Evolutionary conservation across 768 basidiomycete genomes (phyloP), one percentile per base, ranked within the genome.

Genomic region (Leucocoprinus birnbaumii): DNA sequence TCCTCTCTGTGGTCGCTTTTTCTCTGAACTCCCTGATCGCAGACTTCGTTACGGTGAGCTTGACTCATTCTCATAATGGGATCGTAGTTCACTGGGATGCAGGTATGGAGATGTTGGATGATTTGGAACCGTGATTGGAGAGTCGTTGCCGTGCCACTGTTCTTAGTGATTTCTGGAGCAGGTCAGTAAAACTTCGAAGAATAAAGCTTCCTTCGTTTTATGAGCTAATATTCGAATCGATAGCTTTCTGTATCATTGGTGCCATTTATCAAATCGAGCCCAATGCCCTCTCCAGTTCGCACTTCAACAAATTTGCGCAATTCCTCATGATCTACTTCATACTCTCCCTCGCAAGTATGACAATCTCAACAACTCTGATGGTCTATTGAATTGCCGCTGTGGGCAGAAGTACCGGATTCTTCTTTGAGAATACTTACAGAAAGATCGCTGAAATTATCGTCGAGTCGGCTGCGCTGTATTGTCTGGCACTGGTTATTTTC

Each of bases 91-190:
- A 37, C 37, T 11, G 16, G 19, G 35, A 11, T 11, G 25, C n/a
- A 53, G 52, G 24, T 53, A 9, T 53, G 52, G 52, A 46, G 52
- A 11, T 45, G 43, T 27, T 53, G 52, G 52, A 19, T 38, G 6
- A 21, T 53, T 18, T 53, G 52, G 52, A 47, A 26, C 18, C 31
- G 52, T 27, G 26, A 53, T 21, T 53, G 52, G 52, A 53, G 25
- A 19, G 44, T 46, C 2, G 35, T n/a, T 13, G 18, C n/a, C 24
- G 24, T 40, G 6, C 44, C 52, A 3, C 11, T 53, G 4, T 11
- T 53, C 14, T 14, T 53, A 1, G 34, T 53, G 16, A 11, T 53
- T 9, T 19, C 44, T 9, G 52, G 52, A n/a, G 25, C 22, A 8
- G 52, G 52, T 53, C 11, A 35, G 38, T 16, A 10, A 1, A n/a